A percentile compares a stretch with the other conserved stretches of the same genome.
phyloP scores from a whole-genome alignment of 169 alveolate genomes.

The Besnoitia besnoiti region DNA sequence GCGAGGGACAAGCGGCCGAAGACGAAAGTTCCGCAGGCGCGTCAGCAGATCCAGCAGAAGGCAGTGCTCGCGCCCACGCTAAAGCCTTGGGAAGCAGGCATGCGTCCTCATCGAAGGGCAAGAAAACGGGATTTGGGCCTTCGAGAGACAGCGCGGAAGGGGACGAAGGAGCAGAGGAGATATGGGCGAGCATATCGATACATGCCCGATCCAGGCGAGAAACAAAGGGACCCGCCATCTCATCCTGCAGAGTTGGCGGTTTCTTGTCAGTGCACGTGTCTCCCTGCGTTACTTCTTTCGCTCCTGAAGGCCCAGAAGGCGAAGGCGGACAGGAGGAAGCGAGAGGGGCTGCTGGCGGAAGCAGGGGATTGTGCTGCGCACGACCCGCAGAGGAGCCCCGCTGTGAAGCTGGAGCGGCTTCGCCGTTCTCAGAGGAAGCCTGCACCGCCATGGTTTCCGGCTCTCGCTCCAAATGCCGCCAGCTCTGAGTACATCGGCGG shows the following conservation, averaged over 20 bases:
- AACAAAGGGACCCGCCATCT: not conserved
- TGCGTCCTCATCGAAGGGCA: not conserved
- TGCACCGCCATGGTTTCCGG: too few relatives aligned
- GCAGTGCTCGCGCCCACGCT: not conserved
- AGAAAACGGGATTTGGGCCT: not conserved
- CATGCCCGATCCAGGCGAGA: conserved; percentile 1
- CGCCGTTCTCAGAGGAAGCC: too few relatives aligned
- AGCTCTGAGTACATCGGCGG: too few relatives aligned
- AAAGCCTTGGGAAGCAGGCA: not conserved
- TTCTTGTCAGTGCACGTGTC: not conserved
- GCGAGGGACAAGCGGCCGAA: too few relatives aligned
- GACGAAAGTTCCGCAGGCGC: not conserved
- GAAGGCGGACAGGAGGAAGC: too few relatives aligned
- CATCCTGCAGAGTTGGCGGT: not conserved
- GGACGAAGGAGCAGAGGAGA: not conserved
- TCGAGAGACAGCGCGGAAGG: not conserved
- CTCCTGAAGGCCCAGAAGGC: too few relatives aligned
- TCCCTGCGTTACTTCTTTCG: not conserved
- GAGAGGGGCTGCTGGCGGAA: too few relatives aligned
- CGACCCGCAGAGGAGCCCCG: too few relatives aligned
- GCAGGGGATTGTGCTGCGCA: too few relatives aligned
- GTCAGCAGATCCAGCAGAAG: not conserved
- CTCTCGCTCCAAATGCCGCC: too few relatives aligned
- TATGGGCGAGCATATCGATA: not conserved
- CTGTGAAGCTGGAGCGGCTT: too few relatives aligned